Base-by-base conservation (phyloP, 2,329 filamentous ascomycete genomes). In the Polytolypa hystricis region DNA sequence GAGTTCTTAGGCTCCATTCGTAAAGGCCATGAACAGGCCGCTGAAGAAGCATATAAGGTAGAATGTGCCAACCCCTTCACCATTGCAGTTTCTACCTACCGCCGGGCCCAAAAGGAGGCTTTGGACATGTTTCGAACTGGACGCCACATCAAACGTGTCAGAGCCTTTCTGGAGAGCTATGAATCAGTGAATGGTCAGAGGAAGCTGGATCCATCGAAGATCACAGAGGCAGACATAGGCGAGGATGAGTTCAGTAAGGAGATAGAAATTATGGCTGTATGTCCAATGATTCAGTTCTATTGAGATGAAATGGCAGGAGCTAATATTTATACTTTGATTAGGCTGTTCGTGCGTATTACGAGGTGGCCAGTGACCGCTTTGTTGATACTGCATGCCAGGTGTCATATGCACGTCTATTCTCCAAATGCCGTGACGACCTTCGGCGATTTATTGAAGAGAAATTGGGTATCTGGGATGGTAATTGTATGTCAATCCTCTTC, bases 1-100 rank as follows among this genome's bases (percentile, higher is more conserved):
- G 37, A 49, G 0, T 70, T 71, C 0, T 55, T 81, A 0, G 52
- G 58, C 1, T 48, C 54, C 0, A 65, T 76, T 0, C 27, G 58
- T 2, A 19, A 37, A 0, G 47, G 53, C 2, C 65, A 36, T 52
- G 51, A 16, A 49, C 71, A 8, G 57, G 67, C 47, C 64, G 70
- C 47, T 52, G 67, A 3, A 43, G 69, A 68, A 0, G 61, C 71
- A 2, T 77, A 70, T 46, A 44, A 59, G 0, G 66, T 76, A 1
- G 77, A 81, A 45, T 60, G 59, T 0, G 58, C 66, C 5, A 66
- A 70, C 2, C 63, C 79, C 0, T 74, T 75, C 41, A 81, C 76
- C 0, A 68, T 74, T 47, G 54, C 56, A 2, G 46, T 41, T 6
- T 14, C 18, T 0, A 33, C 49, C 0, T 52, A 58, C 2, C 49